Conservation (phyloP, 768 basidiomycete species). For the Rhizopogon sp. region DNA sequence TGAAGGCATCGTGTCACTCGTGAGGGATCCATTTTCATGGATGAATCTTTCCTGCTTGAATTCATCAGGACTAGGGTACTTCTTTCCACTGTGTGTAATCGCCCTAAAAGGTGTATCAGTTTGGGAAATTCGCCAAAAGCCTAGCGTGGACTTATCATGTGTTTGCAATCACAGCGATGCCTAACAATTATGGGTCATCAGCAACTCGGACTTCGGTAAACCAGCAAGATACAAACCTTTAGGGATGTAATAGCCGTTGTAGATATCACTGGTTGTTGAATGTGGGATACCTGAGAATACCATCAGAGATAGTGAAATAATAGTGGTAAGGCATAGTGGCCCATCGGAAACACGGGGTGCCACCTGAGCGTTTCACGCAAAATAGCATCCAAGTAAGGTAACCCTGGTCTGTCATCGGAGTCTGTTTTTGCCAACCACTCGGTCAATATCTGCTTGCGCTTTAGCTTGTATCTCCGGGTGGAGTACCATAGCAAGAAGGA, state of each 20-base stretch:
- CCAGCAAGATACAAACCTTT: conserved; percentile 15
- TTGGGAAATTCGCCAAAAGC: neutral
- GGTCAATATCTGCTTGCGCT: conserved; percentile 16
- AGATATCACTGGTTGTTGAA: conserved; percentile 3
- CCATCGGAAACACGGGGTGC: conserved; percentile 3
- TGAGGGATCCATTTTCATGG: neutral
- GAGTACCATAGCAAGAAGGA: conserved; percentile 16
- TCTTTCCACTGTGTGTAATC: conserved; percentile 25
- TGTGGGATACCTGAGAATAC: conserved; percentile 7
- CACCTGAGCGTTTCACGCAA: conserved; percentile 7
- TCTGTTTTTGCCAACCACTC: conserved; percentile 8
- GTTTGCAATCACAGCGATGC: too few relatives aligned
- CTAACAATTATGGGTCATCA: neutral
- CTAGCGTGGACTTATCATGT: too few relatives aligned
- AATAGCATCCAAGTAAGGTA: conserved; percentile 13
- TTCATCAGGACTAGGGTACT: conserved; percentile 29
- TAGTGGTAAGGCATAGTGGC: conserved; percentile 8
- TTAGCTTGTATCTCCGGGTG: conserved; percentile 10
- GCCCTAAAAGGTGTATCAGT: conserved; percentile 14
- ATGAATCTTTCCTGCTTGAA: conserved; percentile 35
- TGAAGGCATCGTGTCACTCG: neutral
- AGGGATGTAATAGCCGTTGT: conserved; percentile 31
- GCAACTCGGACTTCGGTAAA: too few relatives aligned
- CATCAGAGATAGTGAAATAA: conserved; percentile 1
- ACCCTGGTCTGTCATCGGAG: conserved; percentile 5